Percentiles rank a stretch among this genome's conserved stretches.
phyloP scores from a whole-genome alignment of 1,139 yeast species.

The Diutina ranongensis region DNA sequence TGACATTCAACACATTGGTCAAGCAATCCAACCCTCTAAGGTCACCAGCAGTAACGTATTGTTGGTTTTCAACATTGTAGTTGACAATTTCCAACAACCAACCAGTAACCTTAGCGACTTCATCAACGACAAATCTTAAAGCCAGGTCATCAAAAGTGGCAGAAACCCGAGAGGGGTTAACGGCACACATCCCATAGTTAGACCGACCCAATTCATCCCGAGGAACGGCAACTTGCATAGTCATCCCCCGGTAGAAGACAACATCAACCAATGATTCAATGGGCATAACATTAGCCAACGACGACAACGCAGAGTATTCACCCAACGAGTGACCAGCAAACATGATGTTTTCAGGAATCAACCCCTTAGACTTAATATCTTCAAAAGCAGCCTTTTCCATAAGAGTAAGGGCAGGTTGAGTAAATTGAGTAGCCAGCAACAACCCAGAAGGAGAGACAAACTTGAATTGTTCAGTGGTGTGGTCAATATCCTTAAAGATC shows the following conservation, averaged over 20 bases:
- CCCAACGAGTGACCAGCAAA: conserved; percentile 99
- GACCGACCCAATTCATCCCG: conserved; percentile 93
- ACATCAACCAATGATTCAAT: conserved; percentile 96
- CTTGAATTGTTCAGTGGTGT: conserved; percentile 71
- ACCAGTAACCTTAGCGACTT: conserved; percentile 67
- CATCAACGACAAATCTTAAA: conserved; percentile 86
- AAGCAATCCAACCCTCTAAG: conserved; percentile 88
- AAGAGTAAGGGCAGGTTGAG: conserved; percentile 97
- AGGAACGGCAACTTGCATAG: conserved; percentile 99
- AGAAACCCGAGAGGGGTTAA: conserved; percentile 89
- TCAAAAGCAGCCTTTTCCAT: conserved; percentile 99
- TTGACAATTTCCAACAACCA: conserved; percentile 98
- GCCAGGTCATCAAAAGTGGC: conserved; percentile 89
- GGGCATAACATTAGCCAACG: conserved; percentile 97
- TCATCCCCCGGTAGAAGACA: conserved; percentile 99
- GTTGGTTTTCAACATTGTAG: conserved; percentile 96
- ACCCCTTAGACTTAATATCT: conserved; percentile 92
- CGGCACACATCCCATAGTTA: conserved; percentile 98
- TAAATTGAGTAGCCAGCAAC: conserved; percentile 94
- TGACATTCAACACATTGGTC: conserved; percentile 84
- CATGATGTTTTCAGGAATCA: conserved; percentile 85
- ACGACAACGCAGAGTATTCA: conserved; percentile 95
- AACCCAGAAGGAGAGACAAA: conserved; percentile 92
- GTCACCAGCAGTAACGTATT: conserved; percentile 98
- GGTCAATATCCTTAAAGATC: conserved; percentile 86